Percentiles rank a stretch among this genome's conserved stretches.
These are phyloP conservation scores for Tripterygium wilfordii DNA, from an alignment of 177 flowering plant genomes.

Conservation along the genomic window DNA sequence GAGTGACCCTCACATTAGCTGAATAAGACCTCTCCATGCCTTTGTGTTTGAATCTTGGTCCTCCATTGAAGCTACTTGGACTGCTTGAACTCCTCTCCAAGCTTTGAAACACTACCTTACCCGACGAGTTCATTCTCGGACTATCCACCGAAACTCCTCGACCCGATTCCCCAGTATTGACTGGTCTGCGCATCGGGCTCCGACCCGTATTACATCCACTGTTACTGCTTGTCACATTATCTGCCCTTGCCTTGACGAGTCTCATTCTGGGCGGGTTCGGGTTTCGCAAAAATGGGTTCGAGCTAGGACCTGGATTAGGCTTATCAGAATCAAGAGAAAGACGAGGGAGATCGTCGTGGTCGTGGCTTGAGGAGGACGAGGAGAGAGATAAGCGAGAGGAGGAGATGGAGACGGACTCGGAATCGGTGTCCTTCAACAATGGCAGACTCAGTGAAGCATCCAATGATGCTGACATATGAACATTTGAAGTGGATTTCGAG, in stretches of 20 bases:
- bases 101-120: conserved; percentile 83
- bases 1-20: conserved; percentile 66
- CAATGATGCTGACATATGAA: too few species aligned
- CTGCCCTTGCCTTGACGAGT: conserved; percentile 29
- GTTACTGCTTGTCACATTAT: not conserved
- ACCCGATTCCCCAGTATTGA: not conserved
- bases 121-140: conserved; percentile 88
- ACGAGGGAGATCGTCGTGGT: conserved; percentile 70
- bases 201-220: conserved; percentile 20
- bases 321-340: conserved; percentile 76
- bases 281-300: conserved; percentile 17
- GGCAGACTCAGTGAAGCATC: conserved; percentile 38
- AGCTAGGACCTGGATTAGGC: conserved; percentile 21
- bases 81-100: conserved; percentile 91
- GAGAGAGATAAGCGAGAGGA: conserved; percentile 72
- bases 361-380: conserved; percentile 67
- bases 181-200: conserved; percentile 38
- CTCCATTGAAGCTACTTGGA: conserved; percentile 92
- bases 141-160: conserved; percentile 72
- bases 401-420: conserved; percentile 50
- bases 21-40: conserved; percentile 90
- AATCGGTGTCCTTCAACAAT: conserved; percentile 56
- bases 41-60: conserved; percentile 50
- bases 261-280: conserved; percentile 40
- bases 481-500: conserved; percentile 49